phyloP scores from a whole-genome alignment of 352 stramenopile genomes.

The Phytophthora pinifolia region DNA sequence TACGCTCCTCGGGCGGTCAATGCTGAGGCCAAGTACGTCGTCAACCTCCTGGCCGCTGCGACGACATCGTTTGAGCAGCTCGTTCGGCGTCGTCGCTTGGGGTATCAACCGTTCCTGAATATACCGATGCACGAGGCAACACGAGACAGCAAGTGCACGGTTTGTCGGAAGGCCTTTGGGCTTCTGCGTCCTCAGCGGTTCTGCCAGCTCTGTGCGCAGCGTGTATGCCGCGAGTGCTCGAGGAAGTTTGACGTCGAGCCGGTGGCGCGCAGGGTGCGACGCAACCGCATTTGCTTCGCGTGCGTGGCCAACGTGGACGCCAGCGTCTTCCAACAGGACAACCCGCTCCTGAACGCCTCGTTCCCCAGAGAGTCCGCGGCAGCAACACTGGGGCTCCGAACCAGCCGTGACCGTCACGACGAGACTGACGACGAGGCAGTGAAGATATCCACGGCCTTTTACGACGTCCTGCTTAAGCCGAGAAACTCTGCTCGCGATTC shows the following conservation, averaged over 20 bases:
- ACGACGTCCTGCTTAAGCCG: constrained; percentile 24
- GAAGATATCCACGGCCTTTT: constrained; percentile 31
- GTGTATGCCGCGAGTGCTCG: constrained; percentile 64
- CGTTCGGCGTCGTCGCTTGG: constrained; percentile 58
- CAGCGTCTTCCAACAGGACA: constrained; percentile 40
- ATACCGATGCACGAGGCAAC: constrained; percentile 27
- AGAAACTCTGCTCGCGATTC: constrained; percentile 5
- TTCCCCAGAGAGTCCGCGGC: constrained; percentile 19
- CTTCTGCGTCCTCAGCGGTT: constrained; percentile 55
- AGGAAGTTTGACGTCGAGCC: constrained; percentile 72
- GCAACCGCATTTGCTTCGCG: constrained; percentile 61
- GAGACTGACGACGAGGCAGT: constrained; percentile 4
- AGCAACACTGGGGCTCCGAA: constrained; percentile 1
- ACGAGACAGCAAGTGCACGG: constrained; percentile 36
- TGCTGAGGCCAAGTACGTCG: constrained; percentile 47
- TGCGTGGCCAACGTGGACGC: constrained; percentile 61
- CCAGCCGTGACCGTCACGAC: constrained; percentile 4
- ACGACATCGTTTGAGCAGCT: constrained; percentile 55
- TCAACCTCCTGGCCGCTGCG: constrained; percentile 50
- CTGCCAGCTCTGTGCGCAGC: constrained; percentile 65
- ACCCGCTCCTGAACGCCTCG: constrained; percentile 25
- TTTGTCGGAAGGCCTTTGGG: constrained; percentile 56
- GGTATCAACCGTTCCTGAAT: constrained; percentile 48
- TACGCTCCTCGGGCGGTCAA: constrained; percentile 19
- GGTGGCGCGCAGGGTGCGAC: constrained; percentile 41